A percentile compares a stretch with the other conserved stretches of the same genome.
phyloP scores from a whole-genome alignment of 106 monocot genomes.

The Platanthera guangdongensis region DNA sequence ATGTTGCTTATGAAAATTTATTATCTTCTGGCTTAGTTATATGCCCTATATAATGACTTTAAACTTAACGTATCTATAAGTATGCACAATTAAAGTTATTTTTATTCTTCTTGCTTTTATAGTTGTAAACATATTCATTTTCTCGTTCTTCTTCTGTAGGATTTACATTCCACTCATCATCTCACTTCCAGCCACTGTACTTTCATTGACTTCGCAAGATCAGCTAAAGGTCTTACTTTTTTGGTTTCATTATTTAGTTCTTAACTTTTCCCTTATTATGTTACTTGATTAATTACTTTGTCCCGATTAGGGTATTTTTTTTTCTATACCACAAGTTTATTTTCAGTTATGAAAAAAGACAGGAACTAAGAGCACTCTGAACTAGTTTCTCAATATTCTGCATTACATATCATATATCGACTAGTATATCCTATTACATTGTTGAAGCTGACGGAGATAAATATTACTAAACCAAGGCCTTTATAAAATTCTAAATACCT shows the following conservation, averaged over 20 bases:
- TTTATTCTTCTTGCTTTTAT: not conserved
- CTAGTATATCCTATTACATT: not conserved
- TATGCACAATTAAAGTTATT: not conserved
- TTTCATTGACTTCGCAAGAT: constrained; percentile 78
- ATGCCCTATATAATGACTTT: not conserved
- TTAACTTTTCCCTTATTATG: not conserved
- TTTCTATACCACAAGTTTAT: not conserved
- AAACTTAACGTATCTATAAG: not conserved
- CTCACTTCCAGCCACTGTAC: constrained; percentile 76
- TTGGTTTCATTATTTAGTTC: not conserved
- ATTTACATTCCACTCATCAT: constrained; percentile 69
- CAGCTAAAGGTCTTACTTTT: constrained; percentile 50
- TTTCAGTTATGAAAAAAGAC: not conserved
- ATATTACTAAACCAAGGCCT: not conserved
- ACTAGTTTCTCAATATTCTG: not conserved
- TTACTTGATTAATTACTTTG: not conserved
- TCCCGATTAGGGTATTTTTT: not conserved
- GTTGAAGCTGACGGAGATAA: not conserved
- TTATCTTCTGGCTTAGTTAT: not conserved
- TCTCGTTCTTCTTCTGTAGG: constrained; percentile 33
- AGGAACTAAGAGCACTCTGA: no score
- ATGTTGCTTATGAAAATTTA: not conserved
- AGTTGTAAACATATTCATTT: not conserved
- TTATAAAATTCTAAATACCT: not conserved
- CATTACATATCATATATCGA: not conserved